Conservation (phyloP, 2,329 filamentous ascomycete genomes). For the Neophaeococcomyces mojaviensis region DNA sequence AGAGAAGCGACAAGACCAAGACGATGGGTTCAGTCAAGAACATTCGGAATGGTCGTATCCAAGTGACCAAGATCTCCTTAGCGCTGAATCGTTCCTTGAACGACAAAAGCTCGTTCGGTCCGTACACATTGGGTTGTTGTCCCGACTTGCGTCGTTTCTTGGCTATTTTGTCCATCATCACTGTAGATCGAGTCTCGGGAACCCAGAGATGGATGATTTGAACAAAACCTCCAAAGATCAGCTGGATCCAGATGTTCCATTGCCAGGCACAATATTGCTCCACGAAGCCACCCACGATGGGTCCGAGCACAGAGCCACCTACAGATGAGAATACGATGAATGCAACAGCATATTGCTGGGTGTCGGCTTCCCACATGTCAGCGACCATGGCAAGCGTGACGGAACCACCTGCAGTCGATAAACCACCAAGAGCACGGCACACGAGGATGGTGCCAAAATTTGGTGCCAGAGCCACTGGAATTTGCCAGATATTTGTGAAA, state of each 20-base stretch:
- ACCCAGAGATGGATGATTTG: slow-evolving; percentile 63
- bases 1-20: slow-evolving; percentile 53
- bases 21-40: slow-evolving; percentile 60
- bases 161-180: slow-evolving; percentile 72
- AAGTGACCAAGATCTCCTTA: slow-evolving; percentile 50
- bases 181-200: slow-evolving; percentile 68
- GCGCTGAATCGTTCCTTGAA: slow-evolving; percentile 49
- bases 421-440: slow-evolving; percentile 61
- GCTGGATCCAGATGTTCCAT: slow-evolving; percentile 78
- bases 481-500: slow-evolving; percentile 69
- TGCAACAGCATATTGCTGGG: slow-evolving; percentile 67
- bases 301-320: slow-evolving; percentile 67
- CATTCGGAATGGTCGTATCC: slow-evolving; percentile 56
- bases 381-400: slow-evolving; percentile 65
- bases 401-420: slow-evolving; percentile 64
- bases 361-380: slow-evolving; percentile 63
- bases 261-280: slow-evolving; percentile 62
- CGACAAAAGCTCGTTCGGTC: slow-evolving; percentile 62
- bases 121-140: slow-evolving; percentile 56
- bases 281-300: slow-evolving; percentile 70
- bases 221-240: slow-evolving; percentile 66
- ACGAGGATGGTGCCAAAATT: slow-evolving; percentile 66
- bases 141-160: slow-evolving; percentile 60
- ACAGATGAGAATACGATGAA: slow-evolving; percentile 74
- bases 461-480: slow-evolving; percentile 63